Evolutionary conservation across 495 filamentous ascomycete species (phyloP).

Genomic region (Neurospora sp.): DNA sequence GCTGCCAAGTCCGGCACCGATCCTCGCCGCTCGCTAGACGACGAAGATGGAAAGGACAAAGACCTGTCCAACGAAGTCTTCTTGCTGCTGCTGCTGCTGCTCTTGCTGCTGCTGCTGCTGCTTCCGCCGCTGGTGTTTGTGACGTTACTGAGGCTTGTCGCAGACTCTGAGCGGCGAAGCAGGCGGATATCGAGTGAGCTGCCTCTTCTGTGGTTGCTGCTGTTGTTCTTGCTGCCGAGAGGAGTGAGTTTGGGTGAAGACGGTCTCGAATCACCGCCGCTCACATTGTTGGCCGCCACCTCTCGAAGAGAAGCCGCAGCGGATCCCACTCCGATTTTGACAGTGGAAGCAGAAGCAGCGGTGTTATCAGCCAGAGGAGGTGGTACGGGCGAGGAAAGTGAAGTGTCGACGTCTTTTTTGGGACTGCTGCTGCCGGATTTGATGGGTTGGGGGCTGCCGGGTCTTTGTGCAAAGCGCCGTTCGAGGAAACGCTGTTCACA

Average conservation of each 20-base stretch:
- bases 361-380: not conserved
- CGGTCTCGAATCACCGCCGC: not conserved
- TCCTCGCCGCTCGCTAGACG: not conserved
- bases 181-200: not conserved
- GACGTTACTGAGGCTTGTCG: not conserved
- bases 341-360: not conserved
- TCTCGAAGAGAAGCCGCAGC: not conserved
- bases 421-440: not conserved
- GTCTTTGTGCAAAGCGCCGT: not conserved
- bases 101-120: not conserved
- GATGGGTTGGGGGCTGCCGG: not conserved
- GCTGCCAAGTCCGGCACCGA: not conserved
- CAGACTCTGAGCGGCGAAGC: not conserved
- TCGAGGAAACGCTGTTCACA: not conserved
- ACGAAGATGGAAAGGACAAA: slow-evolving; percentile 1
- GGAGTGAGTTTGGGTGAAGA: not conserved
- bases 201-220: not conserved
- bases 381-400: not conserved
- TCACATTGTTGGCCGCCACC: not conserved
- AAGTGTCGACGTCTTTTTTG: not conserved
- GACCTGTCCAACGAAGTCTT: slow-evolving; percentile 3
- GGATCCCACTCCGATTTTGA: not conserved
- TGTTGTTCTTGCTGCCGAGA: not conserved
- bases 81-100: not conserved
- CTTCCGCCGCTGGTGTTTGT: not conserved